Base-by-base conservation (phyloP, 345 rosid species). In the Hibiscus tridactylites region DNA sequence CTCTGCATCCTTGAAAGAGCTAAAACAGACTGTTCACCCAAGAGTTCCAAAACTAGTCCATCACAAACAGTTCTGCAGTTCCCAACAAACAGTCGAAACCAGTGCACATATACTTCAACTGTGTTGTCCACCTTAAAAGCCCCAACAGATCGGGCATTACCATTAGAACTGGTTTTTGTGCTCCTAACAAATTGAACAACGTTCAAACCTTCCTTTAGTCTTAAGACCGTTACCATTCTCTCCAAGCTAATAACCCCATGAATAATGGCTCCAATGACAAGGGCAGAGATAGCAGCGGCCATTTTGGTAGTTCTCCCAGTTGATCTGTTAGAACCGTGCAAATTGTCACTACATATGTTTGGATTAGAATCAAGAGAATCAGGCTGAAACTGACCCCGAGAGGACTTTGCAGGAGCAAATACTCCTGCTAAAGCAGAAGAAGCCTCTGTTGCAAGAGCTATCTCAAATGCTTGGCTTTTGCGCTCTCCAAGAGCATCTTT, bases 401-500 rank as follows among this genome's bases (percentile, higher is more conserved):
- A 89, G 73, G 88, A 82, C 85, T 96, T 96, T 65, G 86, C 90
- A 63, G 96, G 90, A 71, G 85, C 16, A 74, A 84, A 84, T 33
- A 77, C 91, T 77, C 71, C 80, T 68, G 93, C 81, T 73, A 96
- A 91, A 65, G 93, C 88, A 74, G 91, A 74, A 62, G 90, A 88
- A 75, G 93, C 91, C 84, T 96, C 99, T 44, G 90, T 84, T 61
- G 95, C 98, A 78, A 92, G 93, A 76, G 98, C 99, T 75, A 96
- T 87, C 87, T 96, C 99, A 82, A 92, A 91, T 68, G 85, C 96
- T 73, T 92, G 88, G 78, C 91, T 87, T 74, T 92, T 98, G 79
- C 98, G 98, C 77, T 92, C 98, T 73, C 98, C 99, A 79, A 96
- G 88, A 73, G 95, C 97, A 74, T 92, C 99, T 81, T 87, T 92